Base-by-base conservation (phyloP, 1,284 basidiomycete genomes). In the Porphyrellus sp. region DNA sequence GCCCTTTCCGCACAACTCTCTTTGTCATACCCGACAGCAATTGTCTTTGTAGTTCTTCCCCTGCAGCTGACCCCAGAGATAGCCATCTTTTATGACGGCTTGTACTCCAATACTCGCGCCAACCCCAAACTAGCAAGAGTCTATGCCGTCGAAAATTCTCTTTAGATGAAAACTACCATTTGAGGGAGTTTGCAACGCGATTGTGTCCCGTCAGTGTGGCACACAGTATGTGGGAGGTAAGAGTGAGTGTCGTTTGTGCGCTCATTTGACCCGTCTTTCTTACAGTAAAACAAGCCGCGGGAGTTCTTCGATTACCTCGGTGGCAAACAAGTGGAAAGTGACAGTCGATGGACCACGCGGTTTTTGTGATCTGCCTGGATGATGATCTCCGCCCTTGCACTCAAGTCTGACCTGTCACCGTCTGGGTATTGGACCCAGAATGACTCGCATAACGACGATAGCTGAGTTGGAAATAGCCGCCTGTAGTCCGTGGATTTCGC, bases 21-120 rank as follows among this genome's bases (percentile, higher is more conserved):
- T 5, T 2, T 39, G 13, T 51, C 51, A 9, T 20, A 52, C 15
- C 55, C 53, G 7, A 65, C 50, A 1, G 58, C 58, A 2, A 53
- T 68, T n/a, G 15, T 66, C 11, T 62, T 65, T 18, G 39, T 69
- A 23, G 65, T 69, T 35, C 57, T 64, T 2, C 35, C 59, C n/a
- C 18, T 68, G 42, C 23, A 54, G 16, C 7, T 4, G 25, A 11
- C 31, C 2, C 20, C 23, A 1, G 30, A 49, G 13, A 20, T 12
- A 4, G 15, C 23, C 13, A 12, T 21, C 5, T 38, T 38, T 42
- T 2, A 0, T 42, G 41, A 51, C 3, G 3, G 5, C 20, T 9
- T n/a, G 13, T 41, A 53, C 2, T 23, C 31, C 4, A 46, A 56
- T 0, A n/a, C 16, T 2, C 44, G 52, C 16, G 13, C 35, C 31